Percentiles rank a stretch among this genome's conserved stretches.
Conservation (phyloP, 176 grass and related monocot genomes). For the Elymus sibiricus region DNA sequence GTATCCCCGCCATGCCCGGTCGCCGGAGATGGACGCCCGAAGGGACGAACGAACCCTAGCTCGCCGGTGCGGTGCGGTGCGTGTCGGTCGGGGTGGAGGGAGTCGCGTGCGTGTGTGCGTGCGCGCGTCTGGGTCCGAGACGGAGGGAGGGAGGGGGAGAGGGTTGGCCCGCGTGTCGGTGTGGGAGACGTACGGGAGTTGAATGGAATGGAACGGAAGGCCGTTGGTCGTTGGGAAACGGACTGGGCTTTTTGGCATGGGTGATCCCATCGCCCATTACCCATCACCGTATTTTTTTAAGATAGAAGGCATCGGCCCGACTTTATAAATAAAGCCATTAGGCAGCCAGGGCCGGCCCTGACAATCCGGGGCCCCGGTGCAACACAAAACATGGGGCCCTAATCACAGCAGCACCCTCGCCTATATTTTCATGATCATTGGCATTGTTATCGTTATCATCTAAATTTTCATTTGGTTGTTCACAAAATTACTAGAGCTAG, state of each 20-base stretch:
- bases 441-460: no score
- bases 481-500: no score
- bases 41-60: constrained; percentile 21
- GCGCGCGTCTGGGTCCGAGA: background rate
- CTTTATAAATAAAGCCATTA: no score
- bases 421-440: no score
- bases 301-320: no score
- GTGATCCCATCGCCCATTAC: background rate
- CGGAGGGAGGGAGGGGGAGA: constrained; percentile 7
- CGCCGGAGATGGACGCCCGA: background rate
- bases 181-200: no score
- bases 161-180: constrained; percentile 23
- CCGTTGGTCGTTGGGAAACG: constrained; percentile 13
- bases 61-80: background rate
- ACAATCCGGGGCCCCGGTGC: no score
- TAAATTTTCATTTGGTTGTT: no score
- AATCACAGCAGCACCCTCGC: no score
- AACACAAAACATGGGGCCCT: no score
- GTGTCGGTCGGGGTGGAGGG: background rate
- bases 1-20: constrained; percentile 65
- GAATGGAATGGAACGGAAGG: background rate
- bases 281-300: no score
- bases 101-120: background rate
- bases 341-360: no score
- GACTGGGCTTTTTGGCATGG: background rate